Conservation (phyloP, 768 basidiomycete species). For the Russula lepida region DNA sequence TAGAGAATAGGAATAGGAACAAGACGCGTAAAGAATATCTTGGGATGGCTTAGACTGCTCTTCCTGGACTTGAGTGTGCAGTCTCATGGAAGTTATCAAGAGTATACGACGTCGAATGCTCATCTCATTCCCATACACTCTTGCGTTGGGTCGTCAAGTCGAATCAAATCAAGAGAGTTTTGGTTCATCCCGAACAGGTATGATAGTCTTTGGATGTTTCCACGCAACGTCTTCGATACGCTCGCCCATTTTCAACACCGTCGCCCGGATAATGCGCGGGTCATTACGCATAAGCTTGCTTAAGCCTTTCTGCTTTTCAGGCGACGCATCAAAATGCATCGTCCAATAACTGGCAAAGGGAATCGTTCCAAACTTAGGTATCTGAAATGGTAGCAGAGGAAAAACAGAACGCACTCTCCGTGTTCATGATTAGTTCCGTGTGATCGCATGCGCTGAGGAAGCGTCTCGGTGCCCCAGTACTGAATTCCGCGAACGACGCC, state of each 20-base stretch:
- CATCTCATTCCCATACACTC: too few species aligned
- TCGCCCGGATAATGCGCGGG: constrained; percentile 78
- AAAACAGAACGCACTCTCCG: constrained; percentile 61
- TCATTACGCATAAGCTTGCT: constrained; percentile 64
- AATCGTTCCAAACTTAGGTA: constrained; percentile 5
- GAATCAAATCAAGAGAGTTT: not conserved
- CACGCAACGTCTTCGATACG: constrained; percentile 59
- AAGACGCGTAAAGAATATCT: not conserved
- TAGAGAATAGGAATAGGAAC: constrained; percentile 23
- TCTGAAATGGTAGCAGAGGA: not conserved
- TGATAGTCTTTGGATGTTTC: constrained; percentile 39
- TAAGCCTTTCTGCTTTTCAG: constrained; percentile 55
- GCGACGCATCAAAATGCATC: constrained; percentile 83
- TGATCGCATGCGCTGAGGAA: constrained; percentile 68
- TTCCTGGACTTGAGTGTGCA: not conserved
- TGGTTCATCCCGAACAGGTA: constrained; percentile 10
- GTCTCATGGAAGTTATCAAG: not conserved
- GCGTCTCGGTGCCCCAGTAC: constrained; percentile 61
- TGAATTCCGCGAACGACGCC: constrained; percentile 77
- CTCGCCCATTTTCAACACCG: constrained; percentile 68
- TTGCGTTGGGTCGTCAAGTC: too few species aligned
- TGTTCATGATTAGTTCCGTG: constrained; percentile 46
- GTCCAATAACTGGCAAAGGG: constrained; percentile 66
- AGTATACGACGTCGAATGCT: not conserved
- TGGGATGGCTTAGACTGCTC: not conserved